Evolutionary conservation across 805 yeast species (phyloP).

Genomic region (Suhomyces prunicola): DNA sequence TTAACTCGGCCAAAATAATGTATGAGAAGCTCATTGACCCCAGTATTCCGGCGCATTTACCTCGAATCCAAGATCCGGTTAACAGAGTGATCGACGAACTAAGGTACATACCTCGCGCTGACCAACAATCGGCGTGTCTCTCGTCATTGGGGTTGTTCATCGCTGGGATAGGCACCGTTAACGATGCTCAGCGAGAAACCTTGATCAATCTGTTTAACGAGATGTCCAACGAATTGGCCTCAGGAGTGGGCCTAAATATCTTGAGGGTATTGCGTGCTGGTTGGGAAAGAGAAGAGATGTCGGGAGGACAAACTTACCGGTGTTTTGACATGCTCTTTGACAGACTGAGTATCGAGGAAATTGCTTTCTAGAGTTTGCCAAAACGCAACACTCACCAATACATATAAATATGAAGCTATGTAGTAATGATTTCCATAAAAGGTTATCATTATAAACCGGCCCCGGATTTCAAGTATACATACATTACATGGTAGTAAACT

Average conservation of each 20-base stretch:
- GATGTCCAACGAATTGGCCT: slow-evolving; percentile 2
- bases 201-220: slow-evolving; percentile 1
- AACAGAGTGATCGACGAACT: slow-evolving; percentile 5
- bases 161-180: slow-evolving; percentile 4
- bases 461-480: too few species aligned
- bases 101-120: slow-evolving; percentile 2
- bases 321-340: slow-evolving; percentile 12
- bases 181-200: slow-evolving; percentile 1
- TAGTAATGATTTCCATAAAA: too few species aligned
- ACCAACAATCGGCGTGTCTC: slow-evolving; percentile 8
- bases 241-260: slow-evolving; percentile 10
- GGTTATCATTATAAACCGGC: too few species aligned
- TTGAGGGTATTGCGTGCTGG: slow-evolving; percentile 3
- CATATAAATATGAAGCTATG: too few species aligned
- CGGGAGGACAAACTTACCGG: slow-evolving; percentile 11
- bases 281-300: slow-evolving; percentile 9
- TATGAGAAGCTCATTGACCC: slow-evolving; percentile 12
- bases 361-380: slow-evolving; percentile 3
- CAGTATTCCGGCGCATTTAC: slow-evolving; percentile 7
- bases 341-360: slow-evolving; percentile 7
- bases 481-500: too few species aligned
- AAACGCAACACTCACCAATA: neutral
- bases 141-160: slow-evolving; percentile 10
- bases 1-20: slow-evolving; percentile 10
- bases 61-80: slow-evolving; percentile 7